Evolutionary conservation across 441 rosid species (phyloP).

Genomic region (Bocquillonia castaneifolia): DNA sequence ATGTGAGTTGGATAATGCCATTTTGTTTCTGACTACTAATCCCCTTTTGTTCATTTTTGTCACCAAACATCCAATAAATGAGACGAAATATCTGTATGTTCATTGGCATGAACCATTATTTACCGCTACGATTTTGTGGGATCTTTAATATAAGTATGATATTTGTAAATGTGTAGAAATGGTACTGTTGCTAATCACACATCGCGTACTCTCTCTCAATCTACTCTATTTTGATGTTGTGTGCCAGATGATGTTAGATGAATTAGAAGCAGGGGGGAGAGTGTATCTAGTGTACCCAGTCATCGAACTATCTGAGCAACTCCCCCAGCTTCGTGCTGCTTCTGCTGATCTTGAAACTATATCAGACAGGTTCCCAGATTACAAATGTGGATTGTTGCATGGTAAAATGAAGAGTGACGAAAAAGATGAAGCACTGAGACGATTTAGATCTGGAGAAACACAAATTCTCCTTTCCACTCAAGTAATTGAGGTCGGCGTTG

Average conservation of each 20-base stretch:
- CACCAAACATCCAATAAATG: not conserved
- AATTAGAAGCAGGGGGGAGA: constrained; percentile 67
- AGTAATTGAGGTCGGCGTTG: constrained; percentile 90
- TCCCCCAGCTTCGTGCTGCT: constrained; percentile 93
- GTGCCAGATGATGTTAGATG: constrained; percentile 74
- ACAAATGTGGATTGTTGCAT: constrained; percentile 75
- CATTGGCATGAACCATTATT: not conserved
- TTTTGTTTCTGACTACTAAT: not conserved
- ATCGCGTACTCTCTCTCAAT: not conserved
- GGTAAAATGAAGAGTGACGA: constrained; percentile 87
- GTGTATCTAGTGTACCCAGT: constrained; percentile 80
- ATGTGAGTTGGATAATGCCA: not conserved
- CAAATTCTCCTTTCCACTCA: constrained; percentile 76
- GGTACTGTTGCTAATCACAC: not conserved
- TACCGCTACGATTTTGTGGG: not conserved
- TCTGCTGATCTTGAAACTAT: constrained; percentile 62
- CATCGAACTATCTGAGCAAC: constrained; percentile 85
- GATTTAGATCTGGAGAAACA: constrained; percentile 77
- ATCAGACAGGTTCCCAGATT: constrained; percentile 47
- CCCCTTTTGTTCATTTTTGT: not conserved
- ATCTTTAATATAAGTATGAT: not conserved
- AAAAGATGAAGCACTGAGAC: constrained; percentile 66
- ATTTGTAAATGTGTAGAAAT: not conserved
- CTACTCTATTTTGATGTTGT: not conserved
- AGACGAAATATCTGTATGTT: not conserved